These are phyloP conservation scores for Daldinia eschscholtzii DNA, from an alignment of 2,329 filamentous ascomycete genomes.

Conservation along the genomic window DNA sequence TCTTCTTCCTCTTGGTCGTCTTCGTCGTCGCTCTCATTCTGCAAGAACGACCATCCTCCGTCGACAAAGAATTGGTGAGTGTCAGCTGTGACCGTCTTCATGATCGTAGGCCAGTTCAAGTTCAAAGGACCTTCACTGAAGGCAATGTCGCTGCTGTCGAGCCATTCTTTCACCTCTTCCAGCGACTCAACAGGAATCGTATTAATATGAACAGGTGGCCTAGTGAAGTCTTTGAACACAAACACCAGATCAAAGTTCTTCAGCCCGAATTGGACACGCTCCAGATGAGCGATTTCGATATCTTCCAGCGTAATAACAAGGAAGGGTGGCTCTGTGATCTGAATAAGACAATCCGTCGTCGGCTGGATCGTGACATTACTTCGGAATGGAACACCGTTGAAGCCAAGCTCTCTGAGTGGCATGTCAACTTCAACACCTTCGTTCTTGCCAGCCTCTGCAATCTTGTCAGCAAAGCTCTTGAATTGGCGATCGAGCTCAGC, in stretches of 20 bases:
- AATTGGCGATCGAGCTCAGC: constrained; percentile 96
- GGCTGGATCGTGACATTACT: constrained; percentile 97
- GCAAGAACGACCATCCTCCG: constrained; percentile 94
- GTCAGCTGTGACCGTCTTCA: constrained; percentile 97
- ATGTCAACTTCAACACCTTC: constrained; percentile 95
- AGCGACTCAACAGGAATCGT: constrained; percentile 96
- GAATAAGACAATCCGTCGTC: constrained; percentile 95
- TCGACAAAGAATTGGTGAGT: constrained; percentile 95
- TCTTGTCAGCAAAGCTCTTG: constrained; percentile 96
- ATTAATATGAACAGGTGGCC: constrained; percentile 94
- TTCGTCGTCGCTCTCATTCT: constrained; percentile 88
- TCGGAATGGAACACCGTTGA: constrained; percentile 95
- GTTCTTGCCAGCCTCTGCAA: constrained; percentile 92
- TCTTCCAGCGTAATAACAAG: constrained; percentile 95
- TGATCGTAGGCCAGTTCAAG: constrained; percentile 98
- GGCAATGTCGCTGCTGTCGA: constrained; percentile 94
- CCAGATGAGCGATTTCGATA: constrained; percentile 94
- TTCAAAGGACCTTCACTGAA: constrained; percentile 96
- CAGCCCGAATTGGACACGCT: constrained; percentile 94
- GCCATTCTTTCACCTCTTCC: constrained; percentile 96
- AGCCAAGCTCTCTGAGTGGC: constrained; percentile 94
- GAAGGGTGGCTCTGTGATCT: constrained; percentile 96
- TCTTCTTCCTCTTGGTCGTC: constrained; percentile 85
- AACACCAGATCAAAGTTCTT: constrained; percentile 99
- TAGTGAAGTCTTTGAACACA: constrained; percentile 96